A percentile compares a stretch with the other conserved stretches of the same genome.
These are phyloP conservation scores for Colletotrichum sojae DNA, from an alignment of 2,329 filamentous ascomycete genomes.

Conservation along the genomic window DNA sequence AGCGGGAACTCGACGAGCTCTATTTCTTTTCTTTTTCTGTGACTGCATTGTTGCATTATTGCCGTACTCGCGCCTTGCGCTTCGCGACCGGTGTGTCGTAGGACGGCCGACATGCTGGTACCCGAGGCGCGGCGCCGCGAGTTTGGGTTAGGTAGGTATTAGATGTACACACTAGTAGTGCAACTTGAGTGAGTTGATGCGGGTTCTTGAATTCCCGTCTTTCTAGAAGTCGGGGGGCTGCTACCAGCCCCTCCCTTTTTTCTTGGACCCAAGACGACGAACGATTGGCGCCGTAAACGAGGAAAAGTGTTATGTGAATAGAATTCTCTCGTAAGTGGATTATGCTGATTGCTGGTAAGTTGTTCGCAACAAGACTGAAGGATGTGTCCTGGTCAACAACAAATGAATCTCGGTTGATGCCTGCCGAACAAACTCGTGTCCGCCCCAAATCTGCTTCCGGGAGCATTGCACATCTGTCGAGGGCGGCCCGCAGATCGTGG, in stretches of 20 bases:
- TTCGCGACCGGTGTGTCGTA: slow-evolving; percentile 19
- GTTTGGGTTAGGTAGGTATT: slow-evolving; percentile 15
- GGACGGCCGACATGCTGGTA: slow-evolving; percentile 21
- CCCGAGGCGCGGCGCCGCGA: slow-evolving; percentile 26
- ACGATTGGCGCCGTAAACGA: slow-evolving; percentile 12
- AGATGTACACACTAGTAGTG: neutral
- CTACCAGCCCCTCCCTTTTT: slow-evolving; percentile 9
- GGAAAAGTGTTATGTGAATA: neutral
- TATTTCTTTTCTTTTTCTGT: slow-evolving; percentile 9
- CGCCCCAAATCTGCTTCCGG: slow-evolving; percentile 4
- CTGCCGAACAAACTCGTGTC: neutral
- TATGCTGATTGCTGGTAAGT: no score
- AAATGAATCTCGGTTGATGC: no score
- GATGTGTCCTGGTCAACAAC: no score
- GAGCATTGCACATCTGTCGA: slow-evolving; percentile 5
- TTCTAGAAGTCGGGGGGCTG: slow-evolving; percentile 14
- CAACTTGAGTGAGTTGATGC: no score
- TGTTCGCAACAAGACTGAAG: no score
- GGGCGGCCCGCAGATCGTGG: slow-evolving; percentile 5
- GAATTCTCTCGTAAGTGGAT: no score
- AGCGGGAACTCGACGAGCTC: slow-evolving; percentile 16
- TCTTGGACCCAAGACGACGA: neutral
- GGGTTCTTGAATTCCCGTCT: no score
- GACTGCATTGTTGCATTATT: no score
- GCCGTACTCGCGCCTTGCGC: neutral